These are phyloP conservation scores for Taxawa tesnikishii DNA, from an alignment of 2,329 filamentous ascomycete species.

Conservation along the genomic window DNA sequence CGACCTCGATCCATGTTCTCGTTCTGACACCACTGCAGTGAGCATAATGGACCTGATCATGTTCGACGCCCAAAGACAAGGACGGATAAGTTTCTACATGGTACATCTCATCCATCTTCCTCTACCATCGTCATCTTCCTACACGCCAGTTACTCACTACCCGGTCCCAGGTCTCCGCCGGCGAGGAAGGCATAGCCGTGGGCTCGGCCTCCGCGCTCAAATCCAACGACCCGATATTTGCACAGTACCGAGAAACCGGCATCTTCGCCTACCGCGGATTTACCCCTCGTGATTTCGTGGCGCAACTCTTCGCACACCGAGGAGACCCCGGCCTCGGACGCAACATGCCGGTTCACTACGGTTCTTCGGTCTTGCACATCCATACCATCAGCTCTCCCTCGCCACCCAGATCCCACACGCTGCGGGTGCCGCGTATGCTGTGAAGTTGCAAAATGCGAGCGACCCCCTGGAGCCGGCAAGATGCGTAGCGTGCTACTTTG, in stretches of 20 bases:
- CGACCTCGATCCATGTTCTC: not conserved
- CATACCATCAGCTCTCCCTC: conserved; percentile 79
- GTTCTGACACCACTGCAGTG: conserved; percentile 24
- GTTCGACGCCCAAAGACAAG: conserved; percentile 95
- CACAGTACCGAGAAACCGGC: conserved; percentile 88
- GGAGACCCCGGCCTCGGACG: conserved; percentile 70
- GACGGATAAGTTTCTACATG: conserved; percentile 95
- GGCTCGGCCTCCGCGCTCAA: conserved; percentile 74
- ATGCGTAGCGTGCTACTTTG: conserved; percentile 75
- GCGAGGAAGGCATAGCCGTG: conserved; percentile 88
- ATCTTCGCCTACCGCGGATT: conserved; percentile 86
- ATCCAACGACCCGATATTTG: conserved; percentile 82
- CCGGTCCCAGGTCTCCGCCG: conserved; percentile 52
- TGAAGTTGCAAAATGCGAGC: conserved; percentile 67
- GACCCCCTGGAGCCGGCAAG: conserved; percentile 56
- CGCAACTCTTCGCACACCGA: conserved; percentile 79
- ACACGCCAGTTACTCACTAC: conserved; percentile 7
- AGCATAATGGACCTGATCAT: conserved; percentile 94
- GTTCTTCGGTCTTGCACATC: conserved; percentile 71
- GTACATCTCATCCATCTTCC: conserved; percentile 31
- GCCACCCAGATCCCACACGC: conserved; percentile 87
- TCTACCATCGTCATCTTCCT: not conserved
- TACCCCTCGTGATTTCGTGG: conserved; percentile 82
- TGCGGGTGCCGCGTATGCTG: conserved; percentile 71
- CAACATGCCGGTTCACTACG: conserved; percentile 98